These are phyloP conservation scores for Pseudognaphalium luteoalbum DNA, from an alignment of 129 eudicot species.

Conservation along the genomic window DNA sequence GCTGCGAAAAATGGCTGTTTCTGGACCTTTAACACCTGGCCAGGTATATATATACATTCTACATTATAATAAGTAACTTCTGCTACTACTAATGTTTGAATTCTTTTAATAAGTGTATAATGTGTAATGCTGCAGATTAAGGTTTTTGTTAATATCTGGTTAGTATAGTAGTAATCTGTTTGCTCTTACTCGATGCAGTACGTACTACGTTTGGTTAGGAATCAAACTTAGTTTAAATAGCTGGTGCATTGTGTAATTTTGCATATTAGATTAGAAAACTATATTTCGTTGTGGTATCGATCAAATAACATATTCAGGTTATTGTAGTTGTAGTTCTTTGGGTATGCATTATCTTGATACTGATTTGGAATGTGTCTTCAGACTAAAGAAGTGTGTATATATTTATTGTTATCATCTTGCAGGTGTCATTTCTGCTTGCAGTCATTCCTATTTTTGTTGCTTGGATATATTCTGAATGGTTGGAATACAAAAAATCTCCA, in stretches of 20 bases:
- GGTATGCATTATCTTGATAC: neutral
- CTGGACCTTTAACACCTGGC: slow-evolving; percentile 80
- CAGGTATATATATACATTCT: slow-evolving; percentile 57
- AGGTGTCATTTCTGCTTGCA: slow-evolving; percentile 92
- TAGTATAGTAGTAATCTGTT: neutral
- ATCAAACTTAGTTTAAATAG: neutral
- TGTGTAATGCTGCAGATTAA: neutral
- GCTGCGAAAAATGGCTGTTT: slow-evolving; percentile 53
- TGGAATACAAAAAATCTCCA: slow-evolving; percentile 77
- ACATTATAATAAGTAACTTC: too few species aligned
- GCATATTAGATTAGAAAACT: too few species aligned
- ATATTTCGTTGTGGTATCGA: too few species aligned
- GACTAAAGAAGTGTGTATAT: neutral
- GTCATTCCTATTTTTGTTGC: slow-evolving; percentile 76
- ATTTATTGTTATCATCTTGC: slow-evolving; percentile 17
- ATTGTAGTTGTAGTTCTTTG: neutral
- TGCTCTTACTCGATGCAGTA: neutral
- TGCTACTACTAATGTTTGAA: neutral
- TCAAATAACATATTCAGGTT: neutral
- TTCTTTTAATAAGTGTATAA: neutral
- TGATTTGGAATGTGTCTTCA: neutral
- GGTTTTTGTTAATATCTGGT: neutral
- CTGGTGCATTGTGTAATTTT: neutral
- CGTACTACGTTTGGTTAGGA: neutral
- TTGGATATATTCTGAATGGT: slow-evolving; percentile 87